Percentiles rank a stretch among this genome's conserved stretches.
Evolutionary conservation across 768 basidiomycete species (phyloP).

Genomic region (Hydnomerulius pinastri): DNA sequence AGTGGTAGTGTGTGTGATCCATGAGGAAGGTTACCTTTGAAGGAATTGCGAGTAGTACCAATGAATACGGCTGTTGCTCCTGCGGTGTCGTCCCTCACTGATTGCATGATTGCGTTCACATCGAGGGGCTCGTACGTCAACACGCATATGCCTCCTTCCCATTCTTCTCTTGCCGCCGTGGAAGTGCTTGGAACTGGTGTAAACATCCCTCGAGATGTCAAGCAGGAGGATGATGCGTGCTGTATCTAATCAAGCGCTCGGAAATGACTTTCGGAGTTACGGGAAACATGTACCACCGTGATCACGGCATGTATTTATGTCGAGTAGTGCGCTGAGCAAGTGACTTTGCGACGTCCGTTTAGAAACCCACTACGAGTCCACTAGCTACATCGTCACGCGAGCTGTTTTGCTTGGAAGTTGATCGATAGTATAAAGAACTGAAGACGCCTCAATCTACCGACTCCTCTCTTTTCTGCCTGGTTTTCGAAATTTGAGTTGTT

Average conservation of each 20-base stretch:
- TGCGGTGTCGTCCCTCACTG: slow-evolving; percentile 61
- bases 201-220: slow-evolving; percentile 14
- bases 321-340: too few relatives aligned
- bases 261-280: too few relatives aligned
- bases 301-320: too few relatives aligned
- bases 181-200: slow-evolving; percentile 25
- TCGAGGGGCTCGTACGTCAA: slow-evolving; percentile 65
- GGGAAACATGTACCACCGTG: too few relatives aligned
- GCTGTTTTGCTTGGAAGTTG: too few relatives aligned
- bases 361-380: too few relatives aligned
- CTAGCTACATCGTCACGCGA: too few relatives aligned
- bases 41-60: slow-evolving; percentile 84
- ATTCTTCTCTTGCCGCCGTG: slow-evolving; percentile 24
- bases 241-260: too few relatives aligned
- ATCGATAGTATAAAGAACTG: too few relatives aligned
- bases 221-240: background rate
- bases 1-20: background rate
- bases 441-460: background rate
- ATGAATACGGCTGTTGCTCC: slow-evolving; percentile 80
- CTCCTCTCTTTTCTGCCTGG: background rate
- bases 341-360: too few relatives aligned
- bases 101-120: slow-evolving; percentile 54
- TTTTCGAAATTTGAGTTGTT: background rate
- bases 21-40: slow-evolving; percentile 82
- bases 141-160: slow-evolving; percentile 37